A percentile compares a stretch with the other conserved stretches of the same genome.
phyloP scores from a whole-genome alignment of 2,329 filamentous ascomycete genomes.

The Colletotrichum orchidophilum region DNA sequence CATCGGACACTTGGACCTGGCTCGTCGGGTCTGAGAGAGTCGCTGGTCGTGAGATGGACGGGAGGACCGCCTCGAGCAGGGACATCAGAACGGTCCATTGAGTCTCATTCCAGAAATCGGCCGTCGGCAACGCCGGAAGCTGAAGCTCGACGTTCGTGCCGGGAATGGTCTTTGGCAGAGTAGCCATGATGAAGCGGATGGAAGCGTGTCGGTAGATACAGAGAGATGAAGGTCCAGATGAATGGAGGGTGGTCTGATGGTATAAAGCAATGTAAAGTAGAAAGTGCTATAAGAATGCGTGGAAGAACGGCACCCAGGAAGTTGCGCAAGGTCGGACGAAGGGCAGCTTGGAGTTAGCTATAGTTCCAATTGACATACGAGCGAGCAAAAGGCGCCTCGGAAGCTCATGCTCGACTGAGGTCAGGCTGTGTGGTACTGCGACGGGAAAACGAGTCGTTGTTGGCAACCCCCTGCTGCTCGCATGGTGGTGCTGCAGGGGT shows the following conservation, averaged over 20 bases:
- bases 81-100: conserved; percentile 66
- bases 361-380: conserved; percentile 2
- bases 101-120: conserved; percentile 52
- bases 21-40: conserved; percentile 47
- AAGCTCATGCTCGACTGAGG: conserved; percentile 34
- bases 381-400: conserved; percentile 24
- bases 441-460: conserved; percentile 7
- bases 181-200: conserved; percentile 7
- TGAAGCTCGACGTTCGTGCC: conserved; percentile 1
- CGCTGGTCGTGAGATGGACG: conserved; percentile 61
- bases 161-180: conserved; percentile 9
- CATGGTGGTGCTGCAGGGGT: conserved; percentile 28
- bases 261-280: not conserved
- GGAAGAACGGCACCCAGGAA: not conserved
- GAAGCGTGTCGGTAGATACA: not conserved
- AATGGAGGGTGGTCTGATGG: not conserved
- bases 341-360: conserved; percentile 23
- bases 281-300: not conserved
- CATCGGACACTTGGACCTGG: conserved; percentile 58
- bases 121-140: conserved; percentile 35
- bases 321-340: not conserved
- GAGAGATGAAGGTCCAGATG: not conserved
- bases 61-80: conserved; percentile 67
- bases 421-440: not conserved
- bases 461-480: conserved; percentile 23